These are phyloP conservation scores for Claviceps pazoutovae DNA, from an alignment of 2,329 filamentous ascomycete species.

Conservation along the genomic window DNA sequence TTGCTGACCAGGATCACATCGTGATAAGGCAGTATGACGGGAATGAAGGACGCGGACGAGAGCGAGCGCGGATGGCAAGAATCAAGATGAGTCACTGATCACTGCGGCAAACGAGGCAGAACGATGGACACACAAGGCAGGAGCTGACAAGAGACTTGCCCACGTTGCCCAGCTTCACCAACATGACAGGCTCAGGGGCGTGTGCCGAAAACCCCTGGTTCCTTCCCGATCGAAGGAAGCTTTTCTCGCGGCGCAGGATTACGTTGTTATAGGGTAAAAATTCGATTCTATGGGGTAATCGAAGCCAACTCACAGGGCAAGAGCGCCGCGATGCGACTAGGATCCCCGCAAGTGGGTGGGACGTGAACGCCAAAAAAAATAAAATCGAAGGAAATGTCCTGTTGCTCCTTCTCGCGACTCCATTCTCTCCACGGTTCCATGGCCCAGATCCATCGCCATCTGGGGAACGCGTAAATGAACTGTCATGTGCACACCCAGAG, in stretches of 20 bases:
- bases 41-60: background rate
- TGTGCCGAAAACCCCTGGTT: background rate
- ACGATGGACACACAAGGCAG: background rate
- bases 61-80: background rate
- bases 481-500: too few relatives aligned
- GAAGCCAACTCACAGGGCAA: conserved; percentile 9
- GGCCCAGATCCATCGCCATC: background rate
- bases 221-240: conserved; percentile 1
- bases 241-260: conserved; percentile 8
- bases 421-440: background rate
- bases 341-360: background rate
- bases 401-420: background rate
- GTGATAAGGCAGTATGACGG: conserved; percentile 5
- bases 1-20: background rate
- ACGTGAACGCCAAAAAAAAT: background rate
- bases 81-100: background rate
- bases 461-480: background rate
- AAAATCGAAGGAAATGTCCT: background rate
- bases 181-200: background rate
- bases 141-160: background rate
- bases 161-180: background rate
- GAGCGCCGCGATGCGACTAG: conserved; percentile 3
- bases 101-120: background rate
- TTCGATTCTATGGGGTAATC: conserved; percentile 9
- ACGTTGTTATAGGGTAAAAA: conserved; percentile 19